Evolutionary conservation across 1,284 basidiomycete genomes (phyloP).

Genomic region (Fistulinella cinereoalba): DNA sequence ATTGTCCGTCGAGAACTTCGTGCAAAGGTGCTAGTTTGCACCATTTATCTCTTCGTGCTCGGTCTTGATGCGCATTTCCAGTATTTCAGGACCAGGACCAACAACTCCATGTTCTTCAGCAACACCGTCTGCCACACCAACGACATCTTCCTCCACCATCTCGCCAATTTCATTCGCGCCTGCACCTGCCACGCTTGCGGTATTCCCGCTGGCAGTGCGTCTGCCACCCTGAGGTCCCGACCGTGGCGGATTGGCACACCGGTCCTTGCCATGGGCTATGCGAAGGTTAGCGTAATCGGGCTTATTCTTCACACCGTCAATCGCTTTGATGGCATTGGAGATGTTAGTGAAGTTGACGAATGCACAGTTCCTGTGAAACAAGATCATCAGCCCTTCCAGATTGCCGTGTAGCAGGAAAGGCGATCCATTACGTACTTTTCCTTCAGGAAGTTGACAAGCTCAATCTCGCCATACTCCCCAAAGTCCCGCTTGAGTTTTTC

Average conservation of each 20-base stretch:
- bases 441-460: slow-evolving; percentile 91
- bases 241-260: slow-evolving; percentile 88
- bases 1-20: slow-evolving; percentile 22
- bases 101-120: slow-evolving; percentile 25
- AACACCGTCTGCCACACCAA: slow-evolving; percentile 17
- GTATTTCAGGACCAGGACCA: slow-evolving; percentile 23
- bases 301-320: slow-evolving; percentile 86
- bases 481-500: slow-evolving; percentile 88
- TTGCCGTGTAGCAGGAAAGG: background rate
- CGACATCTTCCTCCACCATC: slow-evolving; percentile 18
- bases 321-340: slow-evolving; percentile 92
- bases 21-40: slow-evolving; percentile 19
- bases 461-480: slow-evolving; percentile 90
- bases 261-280: slow-evolving; percentile 91
- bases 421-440: slow-evolving; percentile 69
- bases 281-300: slow-evolving; percentile 80
- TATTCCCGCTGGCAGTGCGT: slow-evolving; percentile 43
- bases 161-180: slow-evolving; percentile 19
- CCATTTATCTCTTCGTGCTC: slow-evolving; percentile 26
- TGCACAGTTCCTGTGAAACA: slow-evolving; percentile 71
- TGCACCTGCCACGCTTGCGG: slow-evolving; percentile 19
- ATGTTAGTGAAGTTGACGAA: slow-evolving; percentile 95
- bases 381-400: background rate
- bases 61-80: slow-evolving; percentile 24
- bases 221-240: slow-evolving; percentile 70